phyloP scores from a whole-genome alignment of 2,329 filamentous ascomycete genomes.

The Helotiales sp. region DNA sequence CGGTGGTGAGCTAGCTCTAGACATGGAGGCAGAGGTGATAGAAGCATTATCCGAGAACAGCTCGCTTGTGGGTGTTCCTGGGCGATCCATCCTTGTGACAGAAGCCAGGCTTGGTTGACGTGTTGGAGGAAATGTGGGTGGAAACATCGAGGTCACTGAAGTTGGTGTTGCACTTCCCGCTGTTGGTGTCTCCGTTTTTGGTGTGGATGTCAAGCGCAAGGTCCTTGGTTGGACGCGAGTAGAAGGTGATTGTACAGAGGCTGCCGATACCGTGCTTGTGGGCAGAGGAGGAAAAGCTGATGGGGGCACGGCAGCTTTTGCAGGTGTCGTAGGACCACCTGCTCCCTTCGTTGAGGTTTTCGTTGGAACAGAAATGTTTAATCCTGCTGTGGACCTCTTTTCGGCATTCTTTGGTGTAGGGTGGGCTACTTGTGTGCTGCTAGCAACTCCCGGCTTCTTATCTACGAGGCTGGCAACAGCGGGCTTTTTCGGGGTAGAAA shows the following conservation, averaged over 20 bases:
- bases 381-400: constrained; percentile 32
- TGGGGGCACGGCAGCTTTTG: constrained; percentile 24
- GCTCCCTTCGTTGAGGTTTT: constrained; percentile 34
- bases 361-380: constrained; percentile 52
- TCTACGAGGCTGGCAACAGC: neutral
- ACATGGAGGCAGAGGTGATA: constrained; percentile 69
- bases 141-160: constrained; percentile 37
- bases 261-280: constrained; percentile 42
- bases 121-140: constrained; percentile 44
- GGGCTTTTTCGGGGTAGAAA: neutral
- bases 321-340: constrained; percentile 17
- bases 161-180: constrained; percentile 31
- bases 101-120: constrained; percentile 52
- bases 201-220: constrained; percentile 67
- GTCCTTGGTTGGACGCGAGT: constrained; percentile 60
- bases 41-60: constrained; percentile 76
- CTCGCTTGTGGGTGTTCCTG: constrained; percentile 74
- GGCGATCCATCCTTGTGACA: constrained; percentile 48
- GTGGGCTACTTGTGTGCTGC: constrained; percentile 5
- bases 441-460: neutral
- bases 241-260: constrained; percentile 52
- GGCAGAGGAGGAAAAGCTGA: constrained; percentile 54
- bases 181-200: constrained; percentile 59
- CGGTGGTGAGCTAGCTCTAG: constrained; percentile 72
- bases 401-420: constrained; percentile 22